A percentile compares a stretch with the other conserved stretches of the same genome.
Evolutionary conservation across 2,329 filamentous ascomycete species (phyloP).

Genomic region (Albophoma yamanashiensis): DNA sequence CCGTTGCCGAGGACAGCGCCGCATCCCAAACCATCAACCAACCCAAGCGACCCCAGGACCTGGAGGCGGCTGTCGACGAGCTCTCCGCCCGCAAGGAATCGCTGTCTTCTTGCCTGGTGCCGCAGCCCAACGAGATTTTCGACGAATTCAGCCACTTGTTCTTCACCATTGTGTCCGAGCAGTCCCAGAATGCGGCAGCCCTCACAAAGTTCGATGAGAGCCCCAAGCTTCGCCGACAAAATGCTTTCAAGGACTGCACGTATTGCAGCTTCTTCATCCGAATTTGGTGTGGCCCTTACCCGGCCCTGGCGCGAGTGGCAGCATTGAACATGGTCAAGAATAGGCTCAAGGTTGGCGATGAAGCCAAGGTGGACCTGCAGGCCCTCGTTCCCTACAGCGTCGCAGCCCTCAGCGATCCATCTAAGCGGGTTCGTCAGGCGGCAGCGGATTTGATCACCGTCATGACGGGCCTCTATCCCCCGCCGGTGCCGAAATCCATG

Average conservation of each 20-base stretch:
- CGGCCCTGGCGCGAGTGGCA: slow-evolving; percentile 55
- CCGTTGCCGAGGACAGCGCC: slow-evolving; percentile 35
- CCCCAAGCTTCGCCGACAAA: slow-evolving; percentile 41
- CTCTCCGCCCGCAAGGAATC: slow-evolving; percentile 23
- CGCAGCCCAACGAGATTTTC: slow-evolving; percentile 41
- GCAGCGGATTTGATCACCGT: slow-evolving; percentile 57
- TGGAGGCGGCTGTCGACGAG: slow-evolving; percentile 28
- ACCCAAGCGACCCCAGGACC: slow-evolving; percentile 21
- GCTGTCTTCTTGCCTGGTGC: slow-evolving; percentile 41
- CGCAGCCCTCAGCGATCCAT: slow-evolving; percentile 62
- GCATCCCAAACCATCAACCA: slow-evolving; percentile 16
- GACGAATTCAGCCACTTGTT: slow-evolving; percentile 49
- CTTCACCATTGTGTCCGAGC: slow-evolving; percentile 38
- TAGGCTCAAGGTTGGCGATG: slow-evolving; percentile 40
- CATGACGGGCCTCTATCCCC: slow-evolving; percentile 38
- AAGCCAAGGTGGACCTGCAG: slow-evolving; percentile 56
- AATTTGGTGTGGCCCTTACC: slow-evolving; percentile 63
- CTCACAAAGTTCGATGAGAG: slow-evolving; percentile 41
- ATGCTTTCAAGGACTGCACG: slow-evolving; percentile 49
- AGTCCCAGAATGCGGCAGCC: slow-evolving; percentile 24
- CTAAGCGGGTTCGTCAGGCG: slow-evolving; percentile 64
- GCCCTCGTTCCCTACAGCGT: slow-evolving; percentile 74
- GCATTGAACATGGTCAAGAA: slow-evolving; percentile 57
- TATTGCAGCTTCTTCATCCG: slow-evolving; percentile 68
- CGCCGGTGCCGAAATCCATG: slow-evolving; percentile 26